Conservation (phyloP, 2,329 filamentous ascomycete genomes). For the Botrytis pseudocinerea region DNA sequence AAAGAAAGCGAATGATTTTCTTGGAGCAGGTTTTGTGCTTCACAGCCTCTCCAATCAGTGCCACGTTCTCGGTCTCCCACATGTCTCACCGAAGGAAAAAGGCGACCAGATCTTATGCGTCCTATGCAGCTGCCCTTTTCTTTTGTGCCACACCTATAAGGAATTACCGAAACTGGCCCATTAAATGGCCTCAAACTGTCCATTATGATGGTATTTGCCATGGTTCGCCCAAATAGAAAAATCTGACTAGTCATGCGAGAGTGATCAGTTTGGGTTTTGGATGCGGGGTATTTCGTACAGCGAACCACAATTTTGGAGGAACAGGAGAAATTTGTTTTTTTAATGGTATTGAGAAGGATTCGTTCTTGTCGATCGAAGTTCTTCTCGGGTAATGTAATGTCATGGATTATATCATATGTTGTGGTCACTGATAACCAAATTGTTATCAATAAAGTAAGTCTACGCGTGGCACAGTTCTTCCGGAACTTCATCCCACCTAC, state of each 20-base stretch:
- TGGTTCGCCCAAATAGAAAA: constrained; percentile 10
- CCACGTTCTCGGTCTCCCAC: constrained; percentile 17
- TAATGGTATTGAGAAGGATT: constrained; percentile 6
- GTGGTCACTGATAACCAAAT: constrained; percentile 4
- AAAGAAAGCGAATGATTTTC: background rate
- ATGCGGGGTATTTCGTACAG: constrained; percentile 22
- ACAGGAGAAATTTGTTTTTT: background rate
- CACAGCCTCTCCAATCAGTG: constrained; percentile 4
- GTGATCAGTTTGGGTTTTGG: background rate
- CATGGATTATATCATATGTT: background rate
- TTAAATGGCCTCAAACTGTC: background rate
- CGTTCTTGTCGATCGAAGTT: background rate
- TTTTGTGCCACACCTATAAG: constrained; percentile 11
- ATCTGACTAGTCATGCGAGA: constrained; percentile 14
- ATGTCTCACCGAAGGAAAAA: constrained; percentile 19
- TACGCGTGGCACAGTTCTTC: background rate
- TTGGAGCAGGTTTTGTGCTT: constrained; percentile 8
- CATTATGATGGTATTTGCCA: constrained; percentile 9
- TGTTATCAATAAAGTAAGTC: background rate
- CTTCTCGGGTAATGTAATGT: background rate
- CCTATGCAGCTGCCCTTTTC: constrained; percentile 22
- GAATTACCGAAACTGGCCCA: constrained; percentile 4
- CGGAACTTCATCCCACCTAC: background rate
- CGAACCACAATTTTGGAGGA: constrained; percentile 11
- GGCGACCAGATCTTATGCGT: constrained; percentile 25